Base-by-base conservation (phyloP, 768 basidiomycete species). In the Phanerochaete carnosa region DNA sequence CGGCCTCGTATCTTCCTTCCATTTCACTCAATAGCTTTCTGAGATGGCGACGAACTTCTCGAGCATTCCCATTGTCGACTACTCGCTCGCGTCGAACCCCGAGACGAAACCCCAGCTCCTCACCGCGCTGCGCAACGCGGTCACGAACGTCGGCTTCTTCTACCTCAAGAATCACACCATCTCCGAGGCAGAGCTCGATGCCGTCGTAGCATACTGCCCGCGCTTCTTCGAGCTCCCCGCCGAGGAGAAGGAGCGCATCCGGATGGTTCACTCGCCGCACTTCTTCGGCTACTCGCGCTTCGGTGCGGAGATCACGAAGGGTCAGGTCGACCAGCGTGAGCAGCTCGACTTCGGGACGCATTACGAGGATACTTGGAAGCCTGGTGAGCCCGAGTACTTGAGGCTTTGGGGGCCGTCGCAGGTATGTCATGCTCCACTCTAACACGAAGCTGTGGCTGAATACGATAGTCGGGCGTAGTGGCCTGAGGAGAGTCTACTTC, bases 341-440 rank as follows among this genome's bases (percentile, higher is more conserved):
- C 92, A 93, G 72, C 89, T 88, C 65, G 92, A 94, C 68, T 80
- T 94, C 65, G 90, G 83, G 37, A 93, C 90, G 13, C 82, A 77
- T 25, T 84, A 86, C 67, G 30, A 33, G 30, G 12, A 33, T 13
- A 80, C 74, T n/a, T 92, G 84, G 89, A 82, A 72, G 63, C 77
- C 78, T 5, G 83, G 83, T 13, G 82, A 84, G 62, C 87, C 87
- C 5, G 88, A 89, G 25, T 87, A 87, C 68, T 74, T 83, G 66
- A 80, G 82, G 45, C 73, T 92, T 19, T 92, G 90, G 90, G 92
- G 92, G 0, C 81, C 83, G 1, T 76, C 79, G 45, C 92, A 93
- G 83, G 92, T 90, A 56, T 33, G 81, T 68, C 22, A 23, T 23
- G 8, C 26, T 53, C 16, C 5, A 1, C 2, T 23, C 7, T 15